Evolutionary conservation across 1,284 basidiomycete species (phyloP).

Genomic region (Hemileia vastatrix): DNA sequence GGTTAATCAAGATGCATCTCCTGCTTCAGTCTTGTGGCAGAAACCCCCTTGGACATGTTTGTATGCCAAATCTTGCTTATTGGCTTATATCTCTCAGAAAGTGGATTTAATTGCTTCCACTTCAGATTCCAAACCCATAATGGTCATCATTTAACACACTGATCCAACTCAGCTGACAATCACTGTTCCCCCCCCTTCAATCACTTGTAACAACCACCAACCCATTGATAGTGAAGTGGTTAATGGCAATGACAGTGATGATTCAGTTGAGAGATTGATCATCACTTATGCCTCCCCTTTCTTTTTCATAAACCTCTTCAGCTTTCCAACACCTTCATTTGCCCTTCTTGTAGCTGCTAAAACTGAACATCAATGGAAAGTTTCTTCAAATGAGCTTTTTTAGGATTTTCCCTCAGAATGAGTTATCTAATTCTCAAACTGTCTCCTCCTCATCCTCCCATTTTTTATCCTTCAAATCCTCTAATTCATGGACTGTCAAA

Average conservation of each 20-base stretch:
- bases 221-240: constrained; percentile 51
- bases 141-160: constrained; percentile 47
- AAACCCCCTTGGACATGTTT: neutral
- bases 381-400: constrained; percentile 46
- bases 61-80: neutral
- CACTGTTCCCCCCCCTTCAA: constrained; percentile 26
- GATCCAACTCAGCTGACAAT: constrained; percentile 40
- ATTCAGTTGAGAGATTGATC: too few species aligned
- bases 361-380: constrained; percentile 40
- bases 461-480: too few species aligned
- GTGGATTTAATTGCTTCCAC: neutral
- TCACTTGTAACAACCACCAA: constrained; percentile 29
- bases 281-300: constrained; percentile 53
- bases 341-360: constrained; percentile 46
- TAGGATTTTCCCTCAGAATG: too few species aligned
- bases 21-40: constrained; percentile 4
- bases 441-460: too few species aligned
- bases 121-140: constrained; percentile 47
- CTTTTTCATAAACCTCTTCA: constrained; percentile 53
- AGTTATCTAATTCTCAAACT: too few species aligned
- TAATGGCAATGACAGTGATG: too few species aligned
- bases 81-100: constrained; percentile 3
- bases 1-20: neutral
- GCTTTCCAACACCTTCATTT: constrained; percentile 49
- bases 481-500: too few species aligned